Evolutionary conservation across 768 basidiomycete species (phyloP).

Genomic region (Mycena amicta): DNA sequence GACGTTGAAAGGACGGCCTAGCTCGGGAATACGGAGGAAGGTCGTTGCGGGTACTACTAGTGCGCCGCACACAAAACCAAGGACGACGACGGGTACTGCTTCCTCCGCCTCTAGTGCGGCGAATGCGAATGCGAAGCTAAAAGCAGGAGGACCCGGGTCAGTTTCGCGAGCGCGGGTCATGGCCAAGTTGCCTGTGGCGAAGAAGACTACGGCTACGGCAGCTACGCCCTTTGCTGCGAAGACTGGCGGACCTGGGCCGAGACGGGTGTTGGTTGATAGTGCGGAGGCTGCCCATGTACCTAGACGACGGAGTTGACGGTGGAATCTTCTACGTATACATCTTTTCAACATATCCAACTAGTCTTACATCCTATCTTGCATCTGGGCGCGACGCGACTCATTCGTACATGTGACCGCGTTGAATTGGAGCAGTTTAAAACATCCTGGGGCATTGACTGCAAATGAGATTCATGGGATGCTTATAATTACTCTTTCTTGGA

Average conservation of each 20-base stretch:
- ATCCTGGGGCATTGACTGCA: too few species aligned
- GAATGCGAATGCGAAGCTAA: slow-evolving; percentile 38
- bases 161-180: slow-evolving; percentile 26
- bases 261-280: slow-evolving; percentile 70
- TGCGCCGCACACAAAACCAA: slow-evolving; percentile 6
- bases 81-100: background rate
- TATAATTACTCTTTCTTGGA: too few species aligned
- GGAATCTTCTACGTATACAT: too few species aligned
- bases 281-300: slow-evolving; percentile 45
- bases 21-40: slow-evolving; percentile 5
- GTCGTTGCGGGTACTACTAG: slow-evolving; percentile 4
- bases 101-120: slow-evolving; percentile 4
- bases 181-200: slow-evolving; percentile 32
- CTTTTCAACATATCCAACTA: background rate
- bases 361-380: background rate
- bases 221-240: too few species aligned
- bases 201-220: background rate
- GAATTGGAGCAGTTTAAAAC: too few species aligned
- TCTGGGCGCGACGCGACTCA: too few species aligned
- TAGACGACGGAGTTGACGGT: background rate
- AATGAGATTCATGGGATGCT: too few species aligned
- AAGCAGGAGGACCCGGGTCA: slow-evolving; percentile 26
- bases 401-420: too few species aligned
- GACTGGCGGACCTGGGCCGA: slow-evolving; percentile 48
- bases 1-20: background rate